Conservation (phyloP, 768 basidiomycete genomes). For the Mycena venus region DNA sequence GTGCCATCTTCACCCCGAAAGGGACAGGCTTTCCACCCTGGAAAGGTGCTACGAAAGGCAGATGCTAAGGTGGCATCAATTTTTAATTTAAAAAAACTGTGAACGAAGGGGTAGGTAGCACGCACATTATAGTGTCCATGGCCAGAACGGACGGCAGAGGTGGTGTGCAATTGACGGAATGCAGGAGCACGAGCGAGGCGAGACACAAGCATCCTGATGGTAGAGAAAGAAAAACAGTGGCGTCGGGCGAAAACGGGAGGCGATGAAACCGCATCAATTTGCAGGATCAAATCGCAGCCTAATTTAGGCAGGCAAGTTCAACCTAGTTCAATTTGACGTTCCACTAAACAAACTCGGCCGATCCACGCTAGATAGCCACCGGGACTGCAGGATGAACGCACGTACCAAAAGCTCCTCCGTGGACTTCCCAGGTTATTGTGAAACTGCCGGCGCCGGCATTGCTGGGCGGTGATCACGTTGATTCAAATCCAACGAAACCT, state of each 20-base stretch:
- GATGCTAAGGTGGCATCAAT: constrained; percentile 54
- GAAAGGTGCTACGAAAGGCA: constrained; percentile 68
- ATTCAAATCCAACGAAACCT: not conserved
- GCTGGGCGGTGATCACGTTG: constrained; percentile 17
- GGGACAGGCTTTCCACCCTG: constrained; percentile 47
- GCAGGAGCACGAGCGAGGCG: constrained; percentile 57
- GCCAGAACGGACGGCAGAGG: constrained; percentile 57
- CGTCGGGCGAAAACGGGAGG: not conserved
- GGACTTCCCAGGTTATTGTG: constrained; percentile 19
- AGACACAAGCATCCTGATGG: constrained; percentile 53
- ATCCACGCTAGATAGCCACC: not conserved
- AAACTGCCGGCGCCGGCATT: constrained; percentile 20
- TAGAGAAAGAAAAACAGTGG: not conserved
- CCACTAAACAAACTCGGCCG: not conserved
- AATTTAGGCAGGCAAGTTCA: not conserved
- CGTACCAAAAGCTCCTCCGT: not conserved
- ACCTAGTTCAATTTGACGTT: not conserved
- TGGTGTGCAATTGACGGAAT: constrained; percentile 60
- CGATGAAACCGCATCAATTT: not conserved
- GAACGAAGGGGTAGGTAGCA: not conserved
- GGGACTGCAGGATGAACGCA: not conserved
- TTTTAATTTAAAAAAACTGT: not conserved
- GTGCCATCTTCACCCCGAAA: no score
- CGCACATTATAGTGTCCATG: constrained; percentile 72
- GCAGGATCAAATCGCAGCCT: not conserved